A percentile compares a stretch with the other conserved stretches of the same genome.
These are phyloP conservation scores for Phytophthora europaea DNA, from an alignment of 352 stramenopile species.

Conservation along the genomic window DNA sequence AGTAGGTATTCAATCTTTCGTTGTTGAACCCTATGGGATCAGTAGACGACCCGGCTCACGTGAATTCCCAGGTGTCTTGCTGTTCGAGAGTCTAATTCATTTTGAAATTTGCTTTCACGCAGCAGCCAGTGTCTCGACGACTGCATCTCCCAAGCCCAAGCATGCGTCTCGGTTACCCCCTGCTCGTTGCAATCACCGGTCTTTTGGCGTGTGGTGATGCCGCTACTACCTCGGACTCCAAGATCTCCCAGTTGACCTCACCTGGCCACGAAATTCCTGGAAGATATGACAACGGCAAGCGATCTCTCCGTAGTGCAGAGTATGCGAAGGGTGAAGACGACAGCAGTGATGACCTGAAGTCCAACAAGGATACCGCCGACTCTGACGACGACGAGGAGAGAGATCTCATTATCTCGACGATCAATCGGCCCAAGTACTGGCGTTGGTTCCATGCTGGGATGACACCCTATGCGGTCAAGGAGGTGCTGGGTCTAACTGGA, in stretches of 20 bases:
- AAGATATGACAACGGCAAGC: background rate
- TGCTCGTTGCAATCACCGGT: background rate
- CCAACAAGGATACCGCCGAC: background rate
- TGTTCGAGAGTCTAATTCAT: conserved; percentile 2
- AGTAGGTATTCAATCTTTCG: background rate
- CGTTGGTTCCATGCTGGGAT: conserved; percentile 19
- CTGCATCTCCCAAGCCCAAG: background rate
- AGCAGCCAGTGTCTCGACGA: background rate
- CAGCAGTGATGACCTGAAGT: conserved; percentile 2
- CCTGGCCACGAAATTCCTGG: background rate
- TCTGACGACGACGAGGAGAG: conserved; percentile 19
- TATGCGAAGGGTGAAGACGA: background rate
- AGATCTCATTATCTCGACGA: conserved; percentile 14
- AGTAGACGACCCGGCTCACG: background rate
- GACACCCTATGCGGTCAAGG: conserved; percentile 12
- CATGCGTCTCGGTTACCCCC: conserved; percentile 10
- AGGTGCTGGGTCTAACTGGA: conserved; percentile 19
- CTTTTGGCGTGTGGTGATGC: conserved; percentile 2
- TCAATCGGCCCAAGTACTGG: conserved; percentile 13
- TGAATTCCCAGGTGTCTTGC: background rate
- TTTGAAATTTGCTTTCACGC: conserved; percentile 10
- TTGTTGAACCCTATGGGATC: background rate
- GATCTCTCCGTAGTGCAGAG: conserved; percentile 1
- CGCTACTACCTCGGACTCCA: background rate
- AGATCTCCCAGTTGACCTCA: background rate